Conservation (phyloP, 306 rosid species). For the Quillaja saponaria region DNA sequence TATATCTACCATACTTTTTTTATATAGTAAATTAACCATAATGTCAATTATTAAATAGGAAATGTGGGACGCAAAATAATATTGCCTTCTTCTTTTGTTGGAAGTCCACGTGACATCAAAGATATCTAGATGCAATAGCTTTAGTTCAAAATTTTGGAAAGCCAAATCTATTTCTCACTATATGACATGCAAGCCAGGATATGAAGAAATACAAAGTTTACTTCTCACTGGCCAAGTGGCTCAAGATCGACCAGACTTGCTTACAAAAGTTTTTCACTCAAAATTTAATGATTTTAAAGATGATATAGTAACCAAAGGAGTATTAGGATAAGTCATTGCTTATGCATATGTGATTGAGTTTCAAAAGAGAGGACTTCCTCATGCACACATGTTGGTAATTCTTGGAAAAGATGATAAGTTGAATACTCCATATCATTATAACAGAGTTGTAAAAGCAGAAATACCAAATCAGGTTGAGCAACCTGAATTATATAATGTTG, state of each 20-base stretch:
- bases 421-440: neutral
- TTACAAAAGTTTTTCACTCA: neutral
- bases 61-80: neutral
- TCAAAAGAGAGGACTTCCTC: neutral
- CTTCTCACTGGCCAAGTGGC: neutral
- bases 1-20: too few species aligned
- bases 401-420: neutral
- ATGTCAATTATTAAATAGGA: neutral
- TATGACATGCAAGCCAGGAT: neutral
- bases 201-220: neutral
- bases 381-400: neutral
- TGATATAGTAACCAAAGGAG: neutral
- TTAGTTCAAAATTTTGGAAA: neutral
- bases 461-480: neutral
- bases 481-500: neutral
- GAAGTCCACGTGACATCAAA: neutral
- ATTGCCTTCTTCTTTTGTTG: constrained; percentile 2
- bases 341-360: neutral
- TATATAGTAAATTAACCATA: too few species aligned
- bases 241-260: neutral
- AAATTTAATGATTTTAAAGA: neutral
- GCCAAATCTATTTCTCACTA: neutral
- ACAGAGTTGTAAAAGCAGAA: neutral
- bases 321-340: neutral
- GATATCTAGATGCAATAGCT: neutral